Evolutionary conservation across 257 asterid species (phyloP).

Genomic region (Scutellaria minor): DNA sequence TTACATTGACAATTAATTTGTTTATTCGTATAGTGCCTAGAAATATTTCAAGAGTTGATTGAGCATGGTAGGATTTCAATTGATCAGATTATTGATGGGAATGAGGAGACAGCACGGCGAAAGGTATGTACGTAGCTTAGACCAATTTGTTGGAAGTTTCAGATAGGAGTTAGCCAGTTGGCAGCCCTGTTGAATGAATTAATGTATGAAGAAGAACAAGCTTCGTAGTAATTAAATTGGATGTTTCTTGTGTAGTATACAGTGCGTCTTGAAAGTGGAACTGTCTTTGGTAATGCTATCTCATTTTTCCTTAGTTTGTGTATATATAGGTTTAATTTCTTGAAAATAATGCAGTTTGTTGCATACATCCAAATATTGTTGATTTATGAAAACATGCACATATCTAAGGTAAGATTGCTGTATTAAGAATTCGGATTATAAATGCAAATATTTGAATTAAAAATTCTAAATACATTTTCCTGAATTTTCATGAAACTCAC

Average conservation of each 20-base stretch:
- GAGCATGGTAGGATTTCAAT: conserved; percentile 92
- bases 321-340: not conserved
- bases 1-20: not conserved
- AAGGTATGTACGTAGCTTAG: too few relatives aligned
- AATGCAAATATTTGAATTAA: not conserved
- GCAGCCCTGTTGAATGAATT: too few relatives aligned
- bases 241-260: conserved; percentile 14
- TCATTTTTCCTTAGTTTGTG: not conserved
- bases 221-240: conserved; percentile 25
- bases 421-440: not conserved
- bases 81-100: conserved; percentile 67
- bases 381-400: not conserved
- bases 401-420: too few relatives aligned
- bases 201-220: too few relatives aligned
- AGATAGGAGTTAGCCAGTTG: too few relatives aligned
- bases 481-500: too few relatives aligned
- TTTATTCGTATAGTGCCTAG: conserved; percentile 57
- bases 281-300: not conserved
- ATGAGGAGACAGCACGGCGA: conserved; percentile 42
- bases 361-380: too few relatives aligned
- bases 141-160: too few relatives aligned
- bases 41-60: conserved; percentile 69
- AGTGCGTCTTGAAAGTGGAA: not conserved
- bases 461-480: too few relatives aligned
- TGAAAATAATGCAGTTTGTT: conserved; percentile 12